Evolutionary conservation across 176 grass and related monocot genomes (phyloP).

Genomic region (Oropetium thomaeum): DNA sequence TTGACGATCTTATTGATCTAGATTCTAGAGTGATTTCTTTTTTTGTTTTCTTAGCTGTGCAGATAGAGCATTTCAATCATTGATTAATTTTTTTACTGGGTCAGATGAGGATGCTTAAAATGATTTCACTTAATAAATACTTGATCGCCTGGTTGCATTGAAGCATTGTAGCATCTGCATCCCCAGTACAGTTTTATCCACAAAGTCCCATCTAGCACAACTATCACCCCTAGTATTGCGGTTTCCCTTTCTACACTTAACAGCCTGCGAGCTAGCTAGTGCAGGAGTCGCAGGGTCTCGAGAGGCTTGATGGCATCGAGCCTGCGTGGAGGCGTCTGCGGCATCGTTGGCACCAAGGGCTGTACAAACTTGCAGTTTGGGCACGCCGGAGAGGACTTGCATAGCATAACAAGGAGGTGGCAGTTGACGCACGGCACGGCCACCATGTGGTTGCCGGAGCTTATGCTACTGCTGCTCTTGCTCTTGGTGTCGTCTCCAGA

Average conservation of each 20-base stretch:
- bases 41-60: not conserved
- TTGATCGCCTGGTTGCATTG: slow-evolving; percentile 20
- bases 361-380: slow-evolving; percentile 93
- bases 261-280: slow-evolving; percentile 30
- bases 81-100: not conserved
- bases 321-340: slow-evolving; percentile 22
- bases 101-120: not conserved
- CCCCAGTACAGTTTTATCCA: slow-evolving; percentile 1
- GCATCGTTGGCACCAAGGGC: slow-evolving; percentile 10
- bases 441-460: slow-evolving; percentile 61
- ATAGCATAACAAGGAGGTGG: slow-evolving; percentile 87
- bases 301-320: slow-evolving; percentile 44
- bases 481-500: not conserved
- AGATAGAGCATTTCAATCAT: not conserved
- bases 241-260: slow-evolving; percentile 5
- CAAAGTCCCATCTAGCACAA: slow-evolving; percentile 1
- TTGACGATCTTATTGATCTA: not conserved
- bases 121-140: not conserved
- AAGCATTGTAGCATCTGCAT: slow-evolving; percentile 12
- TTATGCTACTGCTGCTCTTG: slow-evolving; percentile 25
- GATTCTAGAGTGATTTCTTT: not conserved
- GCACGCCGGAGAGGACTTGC: slow-evolving; percentile 72
- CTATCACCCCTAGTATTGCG: slow-evolving; percentile 17
- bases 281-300: slow-evolving; percentile 84
- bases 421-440: slow-evolving; percentile 82